A percentile compares a stretch with the other conserved stretches of the same genome.
Evolutionary conservation across 352 stramenopile genomes (phyloP).

Genomic region (Thraustochytrium sp.): DNA sequence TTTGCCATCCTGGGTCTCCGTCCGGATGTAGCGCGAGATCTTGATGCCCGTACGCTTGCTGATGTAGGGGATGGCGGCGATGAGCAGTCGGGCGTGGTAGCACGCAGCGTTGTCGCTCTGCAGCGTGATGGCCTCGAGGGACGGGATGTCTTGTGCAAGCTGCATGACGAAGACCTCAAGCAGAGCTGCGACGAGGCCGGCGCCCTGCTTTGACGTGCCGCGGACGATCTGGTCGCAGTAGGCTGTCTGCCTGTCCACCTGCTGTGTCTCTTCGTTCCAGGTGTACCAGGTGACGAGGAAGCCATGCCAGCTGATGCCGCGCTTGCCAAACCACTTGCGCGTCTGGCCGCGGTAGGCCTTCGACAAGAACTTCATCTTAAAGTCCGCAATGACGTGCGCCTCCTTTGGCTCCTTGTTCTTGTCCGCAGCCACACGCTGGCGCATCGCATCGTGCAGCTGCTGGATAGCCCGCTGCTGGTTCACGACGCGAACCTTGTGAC

Average conservation of each 20-base stretch:
- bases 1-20: conserved; percentile 52
- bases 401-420: conserved; percentile 28
- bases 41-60: conserved; percentile 17
- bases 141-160: conserved; percentile 38
- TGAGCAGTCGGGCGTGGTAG: conserved; percentile 50
- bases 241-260: conserved; percentile 11
- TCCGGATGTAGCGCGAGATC: conserved; percentile 49
- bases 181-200: conserved; percentile 44
- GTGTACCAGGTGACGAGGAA: conserved; percentile 45
- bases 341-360: conserved; percentile 51
- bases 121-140: conserved; percentile 44
- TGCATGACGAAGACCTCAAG: conserved; percentile 50
- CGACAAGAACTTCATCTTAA: conserved; percentile 54
- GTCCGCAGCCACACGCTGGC: neutral
- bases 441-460: neutral
- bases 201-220: conserved; percentile 50
- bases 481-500: neutral
- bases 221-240: conserved; percentile 50
- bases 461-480: conserved; percentile 8
- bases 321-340: conserved; percentile 51
- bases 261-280: neutral
- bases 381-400: conserved; percentile 50
- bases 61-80: conserved; percentile 46
- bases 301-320: conserved; percentile 51
- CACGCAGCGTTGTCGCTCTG: conserved; percentile 51